Percentiles rank a stretch among this genome's conserved stretches.
These are phyloP conservation scores for Phytomonas francai DNA, from an alignment of 208 protist species.

Conservation along the genomic window DNA sequence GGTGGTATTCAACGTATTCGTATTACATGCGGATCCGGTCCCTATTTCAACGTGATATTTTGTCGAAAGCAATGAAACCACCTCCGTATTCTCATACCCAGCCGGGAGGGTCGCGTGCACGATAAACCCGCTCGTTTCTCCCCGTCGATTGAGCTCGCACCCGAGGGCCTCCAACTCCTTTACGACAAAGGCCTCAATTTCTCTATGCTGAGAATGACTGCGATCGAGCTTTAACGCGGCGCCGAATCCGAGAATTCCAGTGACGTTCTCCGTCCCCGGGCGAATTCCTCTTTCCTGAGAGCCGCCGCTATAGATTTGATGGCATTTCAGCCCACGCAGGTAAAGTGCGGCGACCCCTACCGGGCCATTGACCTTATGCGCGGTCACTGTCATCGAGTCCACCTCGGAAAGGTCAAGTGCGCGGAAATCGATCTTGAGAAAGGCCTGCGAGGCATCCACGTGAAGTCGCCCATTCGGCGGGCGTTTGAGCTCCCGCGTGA, in stretches of 20 bases:
- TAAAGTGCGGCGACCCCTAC: conserved; percentile 69
- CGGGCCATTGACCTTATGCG: conserved; percentile 81
- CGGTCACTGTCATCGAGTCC: conserved; percentile 69
- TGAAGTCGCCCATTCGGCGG: conserved; percentile 52
- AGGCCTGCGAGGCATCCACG: conserved; percentile 62
- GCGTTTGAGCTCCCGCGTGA: conserved; percentile 35
- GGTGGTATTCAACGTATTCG: conserved; percentile 52
- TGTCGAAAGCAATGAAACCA: conserved; percentile 61
- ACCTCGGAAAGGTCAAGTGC: conserved; percentile 53
- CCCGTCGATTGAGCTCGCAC: conserved; percentile 71
- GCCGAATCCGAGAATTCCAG: conserved; percentile 69
- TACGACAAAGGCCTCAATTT: conserved; percentile 52
- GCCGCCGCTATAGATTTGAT: conserved; percentile 47
- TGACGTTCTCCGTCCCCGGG: conserved; percentile 75
- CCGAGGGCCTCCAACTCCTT: conserved; percentile 47
- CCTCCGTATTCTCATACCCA: conserved; percentile 59
- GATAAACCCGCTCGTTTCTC: conserved; percentile 72
- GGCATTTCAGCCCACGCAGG: conserved; percentile 41
- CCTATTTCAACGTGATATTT: conserved; percentile 71
- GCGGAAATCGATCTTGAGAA: conserved; percentile 58
- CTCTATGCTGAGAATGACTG: conserved; percentile 39
- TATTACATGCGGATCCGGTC: conserved; percentile 77
- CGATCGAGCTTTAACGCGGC: conserved; percentile 55
- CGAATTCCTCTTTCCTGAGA: conserved; percentile 66
- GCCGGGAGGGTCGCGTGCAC: conserved; percentile 71